Percentiles rank a stretch among this genome's conserved stretches.
Conservation (phyloP, 768 basidiomycete genomes). For the Lactifluus subvellereus region DNA sequence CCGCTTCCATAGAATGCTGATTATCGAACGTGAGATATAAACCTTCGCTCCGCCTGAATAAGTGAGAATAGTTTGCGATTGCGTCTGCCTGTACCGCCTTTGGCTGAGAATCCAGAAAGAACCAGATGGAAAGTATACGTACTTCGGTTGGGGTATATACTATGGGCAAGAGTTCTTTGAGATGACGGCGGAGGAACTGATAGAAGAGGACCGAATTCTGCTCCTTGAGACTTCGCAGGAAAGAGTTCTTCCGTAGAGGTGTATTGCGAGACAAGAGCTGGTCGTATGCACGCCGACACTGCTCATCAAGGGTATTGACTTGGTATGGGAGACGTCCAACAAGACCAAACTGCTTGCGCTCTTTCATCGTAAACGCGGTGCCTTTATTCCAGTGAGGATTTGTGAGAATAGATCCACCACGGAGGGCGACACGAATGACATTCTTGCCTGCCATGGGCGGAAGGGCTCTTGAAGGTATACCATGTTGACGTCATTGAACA, state of each 20-base stretch:
- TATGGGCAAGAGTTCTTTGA: constrained; percentile 51
- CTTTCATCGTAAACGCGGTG: constrained; percentile 61
- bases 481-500: not conserved
- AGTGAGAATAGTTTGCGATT: constrained; percentile 76
- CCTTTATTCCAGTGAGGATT: constrained; percentile 75
- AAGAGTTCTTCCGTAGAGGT: constrained; percentile 61
- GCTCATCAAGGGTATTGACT: constrained; percentile 59
- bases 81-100: constrained; percentile 57
- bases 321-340: constrained; percentile 33
- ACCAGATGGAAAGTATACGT: constrained; percentile 19
- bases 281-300: constrained; percentile 66
- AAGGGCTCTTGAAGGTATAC: not conserved
- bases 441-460: not conserved
- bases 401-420: constrained; percentile 57
- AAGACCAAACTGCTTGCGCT: constrained; percentile 68
- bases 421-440: constrained; percentile 43
- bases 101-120: not conserved
- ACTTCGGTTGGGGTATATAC: constrained; percentile 84
- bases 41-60: constrained; percentile 76
- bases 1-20: constrained; percentile 65
- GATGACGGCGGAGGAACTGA: constrained; percentile 42
- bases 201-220: constrained; percentile 85
- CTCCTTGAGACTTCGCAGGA: constrained; percentile 67
- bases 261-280: constrained; percentile 42
- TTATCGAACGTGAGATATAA: constrained; percentile 61